Percentiles rank a stretch among this genome's conserved stretches.
Conservation (phyloP, 371 early-diverging fungal genomes). For the Mycotypha africana region DNA sequence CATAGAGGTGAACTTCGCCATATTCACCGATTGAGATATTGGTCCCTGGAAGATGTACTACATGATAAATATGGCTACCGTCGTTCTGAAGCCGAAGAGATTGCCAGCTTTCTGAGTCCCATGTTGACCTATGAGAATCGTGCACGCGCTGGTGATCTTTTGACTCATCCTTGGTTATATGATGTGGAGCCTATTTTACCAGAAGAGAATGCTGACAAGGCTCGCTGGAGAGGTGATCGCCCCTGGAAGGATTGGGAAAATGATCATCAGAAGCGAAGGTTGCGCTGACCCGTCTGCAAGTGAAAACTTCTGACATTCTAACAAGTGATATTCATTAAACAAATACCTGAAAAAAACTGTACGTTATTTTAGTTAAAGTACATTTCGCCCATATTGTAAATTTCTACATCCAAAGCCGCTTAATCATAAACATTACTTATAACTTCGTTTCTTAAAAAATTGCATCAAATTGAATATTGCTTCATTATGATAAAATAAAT, state of each 20-base stretch:
- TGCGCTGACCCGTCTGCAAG: no score
- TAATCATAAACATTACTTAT: no score
- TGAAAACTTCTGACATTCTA: no score
- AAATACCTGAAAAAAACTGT: no score
- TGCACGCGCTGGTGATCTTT: constrained; percentile 49
- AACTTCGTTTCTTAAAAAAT: no score
- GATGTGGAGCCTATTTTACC: constrained; percentile 33
- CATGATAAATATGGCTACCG: constrained; percentile 74
- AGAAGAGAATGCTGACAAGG: constrained; percentile 18
- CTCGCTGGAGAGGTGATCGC: constrained; percentile 20
- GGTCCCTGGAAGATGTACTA: constrained; percentile 79
- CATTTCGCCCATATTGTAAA: no score
- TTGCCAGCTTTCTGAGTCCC: constrained; percentile 61
- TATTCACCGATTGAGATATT: constrained; percentile 78
- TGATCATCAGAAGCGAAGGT: constrained; percentile 6
- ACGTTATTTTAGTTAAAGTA: no score
- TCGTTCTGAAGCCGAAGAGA: constrained; percentile 51
- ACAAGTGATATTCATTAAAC: no score
- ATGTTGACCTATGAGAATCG: constrained; percentile 69
- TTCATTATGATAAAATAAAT: no score
- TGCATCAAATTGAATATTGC: no score
- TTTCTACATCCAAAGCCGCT: no score
- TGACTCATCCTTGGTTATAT: constrained; percentile 62
- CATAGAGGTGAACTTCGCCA: constrained; percentile 75
- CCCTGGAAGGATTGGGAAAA: constrained; percentile 41